Base-by-base conservation (phyloP, 768 basidiomycete genomes). In the Boletus tylopilopsis region DNA sequence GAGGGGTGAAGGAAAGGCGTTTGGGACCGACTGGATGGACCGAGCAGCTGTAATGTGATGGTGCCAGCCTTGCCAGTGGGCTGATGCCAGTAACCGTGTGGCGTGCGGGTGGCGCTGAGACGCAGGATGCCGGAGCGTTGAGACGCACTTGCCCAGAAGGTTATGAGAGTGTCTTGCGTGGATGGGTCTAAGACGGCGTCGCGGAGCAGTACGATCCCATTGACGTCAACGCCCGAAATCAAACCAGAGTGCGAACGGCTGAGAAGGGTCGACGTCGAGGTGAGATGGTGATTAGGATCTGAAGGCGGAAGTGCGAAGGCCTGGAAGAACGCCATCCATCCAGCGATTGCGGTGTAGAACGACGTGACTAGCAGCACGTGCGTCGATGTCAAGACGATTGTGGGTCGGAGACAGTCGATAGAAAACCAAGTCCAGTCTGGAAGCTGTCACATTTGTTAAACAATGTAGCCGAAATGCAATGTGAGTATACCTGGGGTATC, bases 381-480 rank as follows among this genome's bases (percentile, higher is more conserved):
- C 4, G 61, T 60, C 18, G 55, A 58, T 4, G 62, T 62, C 13
- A 58, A 62, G 21, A 62, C 19, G 23, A 35, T 38, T 34, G 13
- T 25, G 27, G 16, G 18, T 10, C 29, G 4, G 4, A 15, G 0
- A 13, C 7, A 39, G 37, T 9, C n/a, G n/a, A n/a, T n/a, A n/a
- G n/a, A n/a, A n/a, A n/a, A n/a, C n/a, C n/a, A n/a, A n/a, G n/a
- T n/a, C n/a, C n/a, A n/a, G n/a, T n/a, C n/a, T n/a, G n/a, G n/a
- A n/a, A n/a, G n/a, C n/a, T n/a, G n/a, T n/a, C n/a, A n/a, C n/a
- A n/a, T n/a, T n/a, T n/a, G n/a, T n/a, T n/a, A n/a, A n/a, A n/a
- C n/a, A n/a, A n/a, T n/a, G n/a, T 44, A 23, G 29, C 29, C 2
- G 29, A 6, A 34, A 34, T 34, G 8, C 8, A 34, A 16, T 34